Conservation (phyloP, 2,329 filamentous ascomycete genomes). For the Hypocreales sp. region DNA sequence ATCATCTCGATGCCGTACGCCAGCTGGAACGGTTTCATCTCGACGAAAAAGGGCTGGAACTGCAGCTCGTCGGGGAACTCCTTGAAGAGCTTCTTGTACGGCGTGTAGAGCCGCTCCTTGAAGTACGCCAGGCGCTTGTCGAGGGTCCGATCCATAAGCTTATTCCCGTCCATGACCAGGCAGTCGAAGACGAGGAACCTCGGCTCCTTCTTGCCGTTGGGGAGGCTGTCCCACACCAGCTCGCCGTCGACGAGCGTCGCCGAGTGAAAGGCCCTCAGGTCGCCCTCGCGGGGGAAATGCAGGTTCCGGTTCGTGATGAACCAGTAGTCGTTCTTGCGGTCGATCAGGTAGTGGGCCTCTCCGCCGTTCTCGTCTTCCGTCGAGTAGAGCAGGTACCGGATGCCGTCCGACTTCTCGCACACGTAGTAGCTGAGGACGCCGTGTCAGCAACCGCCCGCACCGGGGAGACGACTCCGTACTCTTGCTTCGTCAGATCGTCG, state of each 20-base stretch:
- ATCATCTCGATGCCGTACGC: conserved; percentile 83
- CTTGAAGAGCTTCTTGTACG: conserved; percentile 47
- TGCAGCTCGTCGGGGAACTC: conserved; percentile 53
- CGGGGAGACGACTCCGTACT: conserved; percentile 39
- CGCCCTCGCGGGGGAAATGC: conserved; percentile 62
- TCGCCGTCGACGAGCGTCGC: conserved; percentile 85
- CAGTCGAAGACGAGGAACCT: conserved; percentile 92
- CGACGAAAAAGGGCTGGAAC: conserved; percentile 64
- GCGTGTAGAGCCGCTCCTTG: conserved; percentile 57
- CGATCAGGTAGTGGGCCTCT: conserved; percentile 83
- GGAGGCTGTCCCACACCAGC: conserved; percentile 69
- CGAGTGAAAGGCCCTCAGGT: conserved; percentile 54
- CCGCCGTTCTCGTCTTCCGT: conserved; percentile 43
- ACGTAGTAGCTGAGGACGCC: conserved; percentile 62
- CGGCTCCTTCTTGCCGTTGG: conserved; percentile 51
- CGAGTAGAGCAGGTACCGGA: conserved; percentile 88
- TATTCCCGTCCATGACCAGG: conserved; percentile 62
- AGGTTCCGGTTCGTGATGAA: conserved; percentile 53
- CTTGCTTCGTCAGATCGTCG: conserved; percentile 62
- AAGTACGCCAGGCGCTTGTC: conserved; percentile 86
- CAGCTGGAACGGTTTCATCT: conserved; percentile 81
- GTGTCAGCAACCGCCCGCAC: background rate
- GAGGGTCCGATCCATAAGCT: conserved; percentile 62
- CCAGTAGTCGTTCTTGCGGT: conserved; percentile 97
- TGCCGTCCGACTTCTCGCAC: conserved; percentile 95